A percentile compares a stretch with the other conserved stretches of the same genome.
phyloP scores from a whole-genome alignment of 441 rosid genomes.

The Mallotus repandus region DNA sequence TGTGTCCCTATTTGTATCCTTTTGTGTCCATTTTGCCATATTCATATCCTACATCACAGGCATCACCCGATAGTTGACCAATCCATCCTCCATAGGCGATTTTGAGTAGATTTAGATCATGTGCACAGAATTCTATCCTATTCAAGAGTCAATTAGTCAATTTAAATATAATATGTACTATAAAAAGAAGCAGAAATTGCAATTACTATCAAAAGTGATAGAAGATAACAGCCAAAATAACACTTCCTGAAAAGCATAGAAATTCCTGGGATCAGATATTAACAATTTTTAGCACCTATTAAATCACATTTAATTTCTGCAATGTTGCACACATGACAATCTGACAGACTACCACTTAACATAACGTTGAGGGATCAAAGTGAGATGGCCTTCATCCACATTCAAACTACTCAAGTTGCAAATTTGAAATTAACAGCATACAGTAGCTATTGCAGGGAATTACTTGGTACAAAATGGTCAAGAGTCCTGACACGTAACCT shows the following conservation, averaged over 20 bases:
- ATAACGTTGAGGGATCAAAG: background rate
- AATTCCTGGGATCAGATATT: background rate
- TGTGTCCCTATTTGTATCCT: no score
- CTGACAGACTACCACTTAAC: background rate
- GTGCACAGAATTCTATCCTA: background rate
- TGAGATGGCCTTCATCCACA: background rate
- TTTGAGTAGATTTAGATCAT: background rate
- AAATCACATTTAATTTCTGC: background rate
- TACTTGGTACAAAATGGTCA: background rate
- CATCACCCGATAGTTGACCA: background rate
- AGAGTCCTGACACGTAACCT: background rate
- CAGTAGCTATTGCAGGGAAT: background rate
- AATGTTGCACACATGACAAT: no score
- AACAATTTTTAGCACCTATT: background rate
- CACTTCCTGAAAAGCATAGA: background rate
- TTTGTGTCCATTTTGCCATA: no score
- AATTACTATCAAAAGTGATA: background rate
- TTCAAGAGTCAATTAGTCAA: background rate
- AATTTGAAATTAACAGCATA: background rate
- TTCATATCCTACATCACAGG: no score
- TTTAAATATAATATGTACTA: background rate
- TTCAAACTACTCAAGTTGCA: background rate
- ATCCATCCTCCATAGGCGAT: background rate
- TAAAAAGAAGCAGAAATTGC: background rate
- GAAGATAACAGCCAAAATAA: background rate